Conservation (phyloP, 495 filamentous ascomycete genomes). For the Cryomyces antarcticus region DNA sequence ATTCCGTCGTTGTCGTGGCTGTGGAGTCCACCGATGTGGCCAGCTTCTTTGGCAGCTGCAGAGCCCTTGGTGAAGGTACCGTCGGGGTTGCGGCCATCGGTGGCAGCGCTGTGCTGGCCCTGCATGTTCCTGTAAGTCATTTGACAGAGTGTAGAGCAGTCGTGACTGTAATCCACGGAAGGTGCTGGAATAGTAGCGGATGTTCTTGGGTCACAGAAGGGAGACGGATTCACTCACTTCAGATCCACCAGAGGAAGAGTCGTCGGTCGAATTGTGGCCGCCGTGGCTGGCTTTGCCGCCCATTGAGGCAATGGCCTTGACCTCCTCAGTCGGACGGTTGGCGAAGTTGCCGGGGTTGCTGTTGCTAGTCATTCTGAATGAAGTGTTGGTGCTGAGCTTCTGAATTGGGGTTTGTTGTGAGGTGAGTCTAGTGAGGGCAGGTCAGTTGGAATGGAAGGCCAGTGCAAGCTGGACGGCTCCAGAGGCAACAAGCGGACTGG, state of each 20-base stretch:
- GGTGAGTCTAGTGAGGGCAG: no score
- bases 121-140: background rate
- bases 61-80: constrained; percentile 28
- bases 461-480: no score
- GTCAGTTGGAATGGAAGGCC: no score
- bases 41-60: constrained; percentile 25
- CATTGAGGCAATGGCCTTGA: constrained; percentile 30
- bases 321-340: constrained; percentile 38
- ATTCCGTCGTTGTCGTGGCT: no score
- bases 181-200: no score
- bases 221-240: constrained; percentile 7
- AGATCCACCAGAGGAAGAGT: constrained; percentile 5
- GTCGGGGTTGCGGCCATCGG: constrained; percentile 9
- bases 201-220: no score
- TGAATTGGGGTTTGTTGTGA: no score
- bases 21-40: constrained; percentile 22
- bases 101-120: constrained; percentile 8
- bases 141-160: background rate
- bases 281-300: constrained; percentile 26
- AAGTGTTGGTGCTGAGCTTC: no score
- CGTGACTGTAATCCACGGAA: background rate
- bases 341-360: constrained; percentile 43
- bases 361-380: constrained; percentile 18
- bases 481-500: no score
- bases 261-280: no score